These are phyloP conservation scores for Ilex paraguariensis DNA, from an alignment of 305 asterid species.

Conservation along the genomic window DNA sequence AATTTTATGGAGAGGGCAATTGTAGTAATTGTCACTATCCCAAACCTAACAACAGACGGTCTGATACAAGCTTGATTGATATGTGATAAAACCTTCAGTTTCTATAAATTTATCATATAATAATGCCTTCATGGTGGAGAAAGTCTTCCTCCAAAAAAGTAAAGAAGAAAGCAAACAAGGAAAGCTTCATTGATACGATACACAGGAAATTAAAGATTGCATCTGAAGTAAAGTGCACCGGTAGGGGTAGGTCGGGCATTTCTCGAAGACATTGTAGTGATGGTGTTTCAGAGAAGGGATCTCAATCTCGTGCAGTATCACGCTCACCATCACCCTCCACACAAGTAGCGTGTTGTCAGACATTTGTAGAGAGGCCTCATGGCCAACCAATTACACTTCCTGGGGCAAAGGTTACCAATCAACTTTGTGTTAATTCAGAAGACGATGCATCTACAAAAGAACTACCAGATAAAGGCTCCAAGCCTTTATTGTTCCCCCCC, in stretches of 20 bases:
- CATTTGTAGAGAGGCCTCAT: neutral
- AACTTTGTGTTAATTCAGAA: slow-evolving; percentile 16
- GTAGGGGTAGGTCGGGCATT: neutral
- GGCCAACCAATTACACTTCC: slow-evolving; percentile 35
- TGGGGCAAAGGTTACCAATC: slow-evolving; percentile 8
- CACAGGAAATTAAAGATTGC: slow-evolving; percentile 1
- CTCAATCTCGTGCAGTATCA: neutral
- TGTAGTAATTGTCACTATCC: too few species aligned
- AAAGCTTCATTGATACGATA: neutral
- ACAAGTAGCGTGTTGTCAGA: neutral
- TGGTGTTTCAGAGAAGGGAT: neutral
- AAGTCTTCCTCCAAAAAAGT: slow-evolving; percentile 2
- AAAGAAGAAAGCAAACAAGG: slow-evolving; percentile 4
- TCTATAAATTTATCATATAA: too few species aligned
- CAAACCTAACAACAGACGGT: too few species aligned
- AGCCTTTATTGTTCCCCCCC: neutral
- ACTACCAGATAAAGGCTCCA: neutral
- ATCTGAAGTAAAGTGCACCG: neutral
- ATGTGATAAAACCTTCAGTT: neutral
- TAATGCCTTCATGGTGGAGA: slow-evolving; percentile 7
- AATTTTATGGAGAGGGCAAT: too few species aligned
- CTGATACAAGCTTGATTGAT: too few species aligned
- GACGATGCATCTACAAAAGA: slow-evolving; percentile 10
- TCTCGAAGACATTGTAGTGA: neutral
- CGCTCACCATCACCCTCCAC: slow-evolving; percentile 1